Evolutionary conservation across 1,284 basidiomycete species (phyloP), one percentile per base, ranked within the genome.

Genomic region (Malassezia brasiliensis): DNA sequence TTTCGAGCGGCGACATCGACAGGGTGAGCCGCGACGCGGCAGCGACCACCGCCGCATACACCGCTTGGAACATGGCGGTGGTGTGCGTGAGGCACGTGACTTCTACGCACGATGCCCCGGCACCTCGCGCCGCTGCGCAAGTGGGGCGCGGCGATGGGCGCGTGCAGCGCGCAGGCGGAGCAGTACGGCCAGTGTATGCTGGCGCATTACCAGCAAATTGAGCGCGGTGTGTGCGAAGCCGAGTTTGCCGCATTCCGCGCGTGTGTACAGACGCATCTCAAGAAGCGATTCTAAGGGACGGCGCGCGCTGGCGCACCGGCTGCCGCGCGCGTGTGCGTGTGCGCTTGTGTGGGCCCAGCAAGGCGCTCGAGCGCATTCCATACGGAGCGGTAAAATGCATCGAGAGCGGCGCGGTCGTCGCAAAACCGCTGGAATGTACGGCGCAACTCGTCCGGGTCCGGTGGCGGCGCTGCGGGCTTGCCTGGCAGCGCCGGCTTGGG

Each of bases 141-240:
- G 28, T 19, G 42, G 14, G 35, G 44, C 35, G 15, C 12, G 31
- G 52, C 49, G 15, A 22, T 11, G n/a, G 36, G 38, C 38, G 20
- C 28, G 45, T 55, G 47, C 17, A 19, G 31, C 1, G 36, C 12
- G 3, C 80, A 87, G 61, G 87, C 87, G 31, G 77, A 81, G 10
- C 76, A 72, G 15, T 90, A 90, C 67, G 87, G 86, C 19, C 83
- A 84, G 75, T 90, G 87, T 69, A 83, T 90, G 38, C 75, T 83
- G 22, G 80, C 80, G 1, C 81, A 80, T 2, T 87, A 88, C 75
- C 83, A 81, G 22, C 86, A 90, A 62, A 82, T 86, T 11, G 80
- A 77, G 60, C 83, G 83, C 72, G 85, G 87, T 64, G 79, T 80
- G 45, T 90, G 87, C 76, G 81, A 82, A 54, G 79, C 80, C 9